These are phyloP conservation scores for Mortierella claussenii DNA, from an alignment of 192 early-diverging fungal genomes.

Conservation along the genomic window DNA sequence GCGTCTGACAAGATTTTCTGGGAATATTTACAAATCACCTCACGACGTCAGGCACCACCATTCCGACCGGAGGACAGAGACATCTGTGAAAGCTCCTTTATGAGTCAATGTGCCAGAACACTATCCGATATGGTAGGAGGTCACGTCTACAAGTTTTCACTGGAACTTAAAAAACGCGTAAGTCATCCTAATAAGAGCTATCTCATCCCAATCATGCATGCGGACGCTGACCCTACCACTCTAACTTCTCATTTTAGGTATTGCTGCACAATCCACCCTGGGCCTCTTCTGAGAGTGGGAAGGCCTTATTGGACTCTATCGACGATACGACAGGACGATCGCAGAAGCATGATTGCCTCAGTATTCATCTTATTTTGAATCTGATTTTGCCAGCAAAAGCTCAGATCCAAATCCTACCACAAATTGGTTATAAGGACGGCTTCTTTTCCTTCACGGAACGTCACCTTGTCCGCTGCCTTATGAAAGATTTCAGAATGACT, in stretches of 20 bases:
- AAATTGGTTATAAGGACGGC: slow-evolving; percentile 23
- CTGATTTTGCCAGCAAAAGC: slow-evolving; percentile 25
- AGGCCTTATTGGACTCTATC: slow-evolving; percentile 24
- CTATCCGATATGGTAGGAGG: slow-evolving; percentile 30
- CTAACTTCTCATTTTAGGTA: slow-evolving; percentile 8
- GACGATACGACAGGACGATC: slow-evolving; percentile 18
- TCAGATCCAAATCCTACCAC: slow-evolving; percentile 33
- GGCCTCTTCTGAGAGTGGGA: slow-evolving; percentile 23
- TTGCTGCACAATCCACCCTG: slow-evolving; percentile 19
- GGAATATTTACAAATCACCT: slow-evolving; percentile 24
- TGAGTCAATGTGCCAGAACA: slow-evolving; percentile 21
- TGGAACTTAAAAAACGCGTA: slow-evolving; percentile 30
- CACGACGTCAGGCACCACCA: slow-evolving; percentile 15
- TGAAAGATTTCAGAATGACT: slow-evolving; percentile 31
- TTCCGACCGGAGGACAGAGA: slow-evolving; percentile 26
- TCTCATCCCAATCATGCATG: slow-evolving; percentile 12
- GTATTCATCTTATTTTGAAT: slow-evolving; percentile 27
- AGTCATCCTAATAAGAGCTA: slow-evolving; percentile 18
- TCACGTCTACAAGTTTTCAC: slow-evolving; percentile 30
- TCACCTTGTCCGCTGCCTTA: slow-evolving; percentile 23
- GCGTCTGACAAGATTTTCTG: slow-evolving; percentile 20
- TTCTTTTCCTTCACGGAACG: slow-evolving; percentile 26
- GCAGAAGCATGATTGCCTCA: slow-evolving; percentile 16
- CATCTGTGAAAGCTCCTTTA: slow-evolving; percentile 13
- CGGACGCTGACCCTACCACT: slow-evolving; percentile 24